Base-by-base conservation (phyloP, 2,329 filamentous ascomycete species). In the Calonectria pauciramosa region DNA sequence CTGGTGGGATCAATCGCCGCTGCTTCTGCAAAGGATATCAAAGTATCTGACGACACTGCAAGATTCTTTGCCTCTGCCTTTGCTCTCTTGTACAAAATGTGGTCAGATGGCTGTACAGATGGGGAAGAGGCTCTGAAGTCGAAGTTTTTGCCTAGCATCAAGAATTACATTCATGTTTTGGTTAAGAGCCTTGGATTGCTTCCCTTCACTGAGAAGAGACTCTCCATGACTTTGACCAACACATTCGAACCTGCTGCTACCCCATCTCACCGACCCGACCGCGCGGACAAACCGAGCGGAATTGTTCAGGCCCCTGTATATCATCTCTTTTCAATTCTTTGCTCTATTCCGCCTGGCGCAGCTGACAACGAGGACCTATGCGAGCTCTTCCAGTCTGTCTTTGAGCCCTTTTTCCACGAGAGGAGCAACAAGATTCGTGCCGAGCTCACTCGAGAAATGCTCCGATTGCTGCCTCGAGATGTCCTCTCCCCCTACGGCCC, bases 1-100 rank as follows among this genome's bases (percentile, higher is more conserved):
- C 86, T 95, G 16, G 87, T 95, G 54, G 86, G 87, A 4, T 91
- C 93, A 1, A 87, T 96, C 32, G 90, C 92, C 3, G 90, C 90
- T 64, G 94, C 94, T 49, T 93, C 93, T 30, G 90, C 89, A 52
- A 98, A 98, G 84, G 97, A 99, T 84, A 94, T 99, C 79, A 98
- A 96, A 80, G 93, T 96, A 9, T 96, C 95, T 0, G 90, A 91
- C 16, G 96, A 99, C 75, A 95, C 96, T 1, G 94, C 95, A 81
- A 91, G 92, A 75, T 96, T 96, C 73, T 90, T 98, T 75, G 93
- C 94, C 28, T 89, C 91, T 52, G 89, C 96, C 28, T 89, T 96
- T 65, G 92, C 92, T 52, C 85, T 96, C 28, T 86, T 98, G 9
- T 90, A 92, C 64, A 91, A 90, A 32, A 84, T 96, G 3, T 98